Evolutionary conservation across 2,329 filamentous ascomycete genomes (phyloP).

Genomic region (Colletotrichum endophyticum): DNA sequence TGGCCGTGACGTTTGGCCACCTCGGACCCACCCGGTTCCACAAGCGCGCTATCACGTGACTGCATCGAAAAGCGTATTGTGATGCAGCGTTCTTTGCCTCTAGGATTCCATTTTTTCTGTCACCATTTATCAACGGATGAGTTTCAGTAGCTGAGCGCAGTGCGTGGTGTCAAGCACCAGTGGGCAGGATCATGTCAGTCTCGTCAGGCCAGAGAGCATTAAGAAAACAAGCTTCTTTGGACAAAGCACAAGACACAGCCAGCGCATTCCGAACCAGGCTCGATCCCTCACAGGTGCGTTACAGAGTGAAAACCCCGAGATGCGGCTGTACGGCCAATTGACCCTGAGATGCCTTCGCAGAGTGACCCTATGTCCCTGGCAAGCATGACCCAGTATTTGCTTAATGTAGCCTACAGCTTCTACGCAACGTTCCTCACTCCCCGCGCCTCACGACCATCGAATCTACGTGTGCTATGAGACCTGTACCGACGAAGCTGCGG

Average conservation of each 20-base stretch:
- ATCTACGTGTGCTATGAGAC: neutral
- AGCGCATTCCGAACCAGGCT: neutral
- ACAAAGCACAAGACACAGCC: neutral
- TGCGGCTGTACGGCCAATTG: neutral
- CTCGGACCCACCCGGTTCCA: neutral
- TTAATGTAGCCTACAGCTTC: neutral
- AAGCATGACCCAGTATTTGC: accelerated
- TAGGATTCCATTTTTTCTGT: neutral
- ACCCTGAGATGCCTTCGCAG: neutral
- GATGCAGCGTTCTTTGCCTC: neutral
- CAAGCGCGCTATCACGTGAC: slow-evolving; percentile 16
- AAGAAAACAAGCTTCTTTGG: neutral
- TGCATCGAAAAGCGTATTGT: accelerated
- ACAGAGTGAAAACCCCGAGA: neutral
- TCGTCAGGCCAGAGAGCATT: neutral
- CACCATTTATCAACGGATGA: neutral
- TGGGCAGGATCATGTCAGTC: neutral
- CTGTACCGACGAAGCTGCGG: neutral
- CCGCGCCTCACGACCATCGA: neutral
- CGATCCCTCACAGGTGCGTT: accelerated
- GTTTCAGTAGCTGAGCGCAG: neutral
- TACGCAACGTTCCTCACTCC: neutral
- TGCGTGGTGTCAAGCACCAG: neutral
- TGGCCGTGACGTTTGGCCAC: slow-evolving; percentile 9
- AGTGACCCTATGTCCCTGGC: accelerated